Conservation (phyloP, 495 filamentous ascomycete genomes). For the Podospora pseudopauciseta region DNA sequence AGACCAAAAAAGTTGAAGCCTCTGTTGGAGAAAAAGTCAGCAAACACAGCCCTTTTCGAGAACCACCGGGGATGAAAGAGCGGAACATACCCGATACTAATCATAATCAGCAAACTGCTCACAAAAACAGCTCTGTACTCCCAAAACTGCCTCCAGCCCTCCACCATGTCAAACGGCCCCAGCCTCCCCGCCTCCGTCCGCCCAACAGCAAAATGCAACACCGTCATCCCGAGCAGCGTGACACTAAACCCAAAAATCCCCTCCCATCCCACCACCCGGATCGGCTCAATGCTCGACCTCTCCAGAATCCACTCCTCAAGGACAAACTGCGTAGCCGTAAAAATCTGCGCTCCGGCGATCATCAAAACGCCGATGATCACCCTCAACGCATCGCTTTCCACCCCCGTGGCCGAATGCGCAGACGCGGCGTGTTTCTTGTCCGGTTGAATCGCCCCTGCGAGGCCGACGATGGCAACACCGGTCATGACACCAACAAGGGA, state of each 20-base stretch:
- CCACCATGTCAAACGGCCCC: slow-evolving; percentile 85
- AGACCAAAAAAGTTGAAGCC: slow-evolving; percentile 99
- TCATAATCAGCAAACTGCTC: slow-evolving; percentile 84
- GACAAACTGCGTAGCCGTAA: slow-evolving; percentile 94
- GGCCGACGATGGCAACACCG: slow-evolving; percentile 84
- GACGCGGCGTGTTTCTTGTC: slow-evolving; percentile 49
- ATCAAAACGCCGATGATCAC: slow-evolving; percentile 79
- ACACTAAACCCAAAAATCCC: slow-evolving; percentile 87
- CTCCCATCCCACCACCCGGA: slow-evolving; percentile 94
- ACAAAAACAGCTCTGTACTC: slow-evolving; percentile 64
- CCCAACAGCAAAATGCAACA: slow-evolving; percentile 74
- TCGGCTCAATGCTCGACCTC: slow-evolving; percentile 79
- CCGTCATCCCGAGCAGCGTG: slow-evolving; percentile 72
- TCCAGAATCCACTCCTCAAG: slow-evolving; percentile 93
- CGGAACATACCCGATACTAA: slow-evolving; percentile 82
- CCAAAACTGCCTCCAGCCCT: slow-evolving; percentile 76
- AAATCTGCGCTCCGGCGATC: slow-evolving; percentile 92
- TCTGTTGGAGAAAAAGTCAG: slow-evolving; percentile 38
- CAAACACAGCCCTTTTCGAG: not conserved
- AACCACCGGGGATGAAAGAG: not conserved
- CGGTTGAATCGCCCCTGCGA: slow-evolving; percentile 77
- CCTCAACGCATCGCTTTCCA: slow-evolving; percentile 57
- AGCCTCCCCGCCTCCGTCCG: slow-evolving; percentile 66
- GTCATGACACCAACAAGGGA: slow-evolving; percentile 80
- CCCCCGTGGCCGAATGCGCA: slow-evolving; percentile 23